phyloP scores from a whole-genome alignment of 2,329 filamentous ascomycete genomes.

The Venturia pyrina region DNA sequence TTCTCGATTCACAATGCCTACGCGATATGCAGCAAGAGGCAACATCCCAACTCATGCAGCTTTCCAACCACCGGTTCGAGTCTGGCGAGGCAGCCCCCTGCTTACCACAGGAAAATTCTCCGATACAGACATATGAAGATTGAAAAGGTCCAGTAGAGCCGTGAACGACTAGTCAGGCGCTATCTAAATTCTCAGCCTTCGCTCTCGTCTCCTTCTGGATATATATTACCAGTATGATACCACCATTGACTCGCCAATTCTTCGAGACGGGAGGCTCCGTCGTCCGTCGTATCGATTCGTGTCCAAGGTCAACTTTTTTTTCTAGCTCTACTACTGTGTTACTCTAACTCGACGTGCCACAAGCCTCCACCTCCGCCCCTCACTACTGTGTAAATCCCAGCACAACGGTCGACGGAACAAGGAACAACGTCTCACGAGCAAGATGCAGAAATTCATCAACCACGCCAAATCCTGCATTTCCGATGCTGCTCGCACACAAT shows the following conservation, averaged over 20 bases:
- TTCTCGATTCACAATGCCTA: neutral
- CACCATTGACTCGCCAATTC: too few species aligned
- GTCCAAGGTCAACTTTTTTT: neutral
- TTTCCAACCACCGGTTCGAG: too few species aligned
- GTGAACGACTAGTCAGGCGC: too few species aligned
- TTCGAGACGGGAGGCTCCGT: neutral
- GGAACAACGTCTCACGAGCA: neutral
- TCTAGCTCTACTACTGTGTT: neutral
- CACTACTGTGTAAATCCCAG: neutral
- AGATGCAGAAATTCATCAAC: neutral
- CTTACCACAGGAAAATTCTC: too few species aligned
- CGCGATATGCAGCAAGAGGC: neutral
- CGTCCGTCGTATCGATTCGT: neutral
- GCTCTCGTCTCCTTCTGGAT: too few species aligned
- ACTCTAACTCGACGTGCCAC: neutral
- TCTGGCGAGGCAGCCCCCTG: too few species aligned
- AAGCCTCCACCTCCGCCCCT: neutral
- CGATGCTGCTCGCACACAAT: neutral
- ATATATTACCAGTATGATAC: too few species aligned
- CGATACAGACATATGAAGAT: too few species aligned
- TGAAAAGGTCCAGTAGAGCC: too few species aligned
- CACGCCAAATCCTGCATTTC: neutral
- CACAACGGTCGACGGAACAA: neutral
- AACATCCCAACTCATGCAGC: too few species aligned
- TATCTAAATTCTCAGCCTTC: too few species aligned